Percentiles rank a stretch among this genome's conserved stretches.
phyloP scores from a whole-genome alignment of 2,329 filamentous ascomycete genomes.

The Phyllosticta ampelicida region DNA sequence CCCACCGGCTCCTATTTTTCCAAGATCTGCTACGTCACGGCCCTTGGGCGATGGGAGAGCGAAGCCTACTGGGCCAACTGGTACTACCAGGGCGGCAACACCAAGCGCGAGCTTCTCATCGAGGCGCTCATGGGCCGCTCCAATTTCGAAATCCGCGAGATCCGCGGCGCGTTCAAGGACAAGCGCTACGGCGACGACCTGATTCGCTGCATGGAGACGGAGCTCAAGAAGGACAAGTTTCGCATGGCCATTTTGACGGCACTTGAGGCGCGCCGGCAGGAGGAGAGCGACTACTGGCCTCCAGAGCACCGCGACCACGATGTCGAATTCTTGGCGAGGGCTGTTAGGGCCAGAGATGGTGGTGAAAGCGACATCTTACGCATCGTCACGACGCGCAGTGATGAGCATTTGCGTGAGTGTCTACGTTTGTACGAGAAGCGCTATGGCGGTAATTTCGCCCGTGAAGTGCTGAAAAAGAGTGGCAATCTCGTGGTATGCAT shows the following conservation, averaged over 20 bases:
- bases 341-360: slow-evolving; percentile 60
- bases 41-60: slow-evolving; percentile 80
- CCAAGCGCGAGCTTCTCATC: slow-evolving; percentile 78
- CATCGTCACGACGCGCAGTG: slow-evolving; percentile 70
- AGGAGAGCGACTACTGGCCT: slow-evolving; percentile 55
- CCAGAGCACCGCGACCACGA: slow-evolving; percentile 53
- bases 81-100: slow-evolving; percentile 86
- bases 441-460: slow-evolving; percentile 72
- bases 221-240: slow-evolving; percentile 94
- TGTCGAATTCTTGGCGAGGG: slow-evolving; percentile 58
- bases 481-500: slow-evolving; percentile 71
- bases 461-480: slow-evolving; percentile 78
- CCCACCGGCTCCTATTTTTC: slow-evolving; percentile 70
- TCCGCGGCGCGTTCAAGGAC: slow-evolving; percentile 82
- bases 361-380: slow-evolving; percentile 81
- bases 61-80: slow-evolving; percentile 98
- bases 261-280: slow-evolving; percentile 73
- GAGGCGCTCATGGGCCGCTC: slow-evolving; percentile 84
- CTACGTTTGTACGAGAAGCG: slow-evolving; percentile 63
- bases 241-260: slow-evolving; percentile 76
- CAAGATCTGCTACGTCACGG: slow-evolving; percentile 84
- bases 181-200: slow-evolving; percentile 83
- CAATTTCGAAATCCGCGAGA: slow-evolving; percentile 75
- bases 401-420: slow-evolving; percentile 71
- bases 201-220: slow-evolving; percentile 76